Conservation (phyloP, 2,329 filamentous ascomycete species). For the Fusarium beomiforme region DNA sequence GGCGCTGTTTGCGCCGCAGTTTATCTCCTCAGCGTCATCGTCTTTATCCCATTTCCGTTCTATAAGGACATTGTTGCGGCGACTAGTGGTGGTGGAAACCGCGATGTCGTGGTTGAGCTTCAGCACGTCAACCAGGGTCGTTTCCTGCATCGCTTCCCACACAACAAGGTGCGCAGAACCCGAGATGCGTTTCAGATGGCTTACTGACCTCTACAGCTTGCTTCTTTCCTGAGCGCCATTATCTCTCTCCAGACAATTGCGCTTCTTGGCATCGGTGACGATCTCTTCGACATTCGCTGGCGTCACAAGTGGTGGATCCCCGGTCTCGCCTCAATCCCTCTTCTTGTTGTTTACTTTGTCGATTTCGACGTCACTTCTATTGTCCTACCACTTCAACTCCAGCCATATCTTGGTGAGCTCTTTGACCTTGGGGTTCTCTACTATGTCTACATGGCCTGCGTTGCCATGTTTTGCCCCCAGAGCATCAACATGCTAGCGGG, state of each 20-base stretch:
- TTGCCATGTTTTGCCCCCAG: constrained; percentile 98
- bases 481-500: constrained; percentile 99
- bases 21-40: constrained; percentile 86
- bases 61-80: constrained; percentile 98
- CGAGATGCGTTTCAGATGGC: not conserved
- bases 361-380: constrained; percentile 98
- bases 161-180: constrained; percentile 76
- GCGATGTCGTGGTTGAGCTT: constrained; percentile 81
- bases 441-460: constrained; percentile 95
- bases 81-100: constrained; percentile 91
- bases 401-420: constrained; percentile 84
- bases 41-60: constrained; percentile 96
- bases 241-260: constrained; percentile 91
- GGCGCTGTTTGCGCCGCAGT: constrained; percentile 92
- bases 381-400: constrained; percentile 86
- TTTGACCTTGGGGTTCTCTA: constrained; percentile 86
- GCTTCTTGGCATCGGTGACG: constrained; percentile 92
- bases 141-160: constrained; percentile 90
- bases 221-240: constrained; percentile 93
- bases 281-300: constrained; percentile 98
- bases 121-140: constrained; percentile 83
- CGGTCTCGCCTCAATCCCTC: constrained; percentile 89
- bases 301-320: constrained; percentile 99
- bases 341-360: constrained; percentile 97
- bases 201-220: constrained; percentile 67